Evolutionary conservation across 2,329 filamentous ascomycete species (phyloP).

Genomic region (Phyllosticta citrichinensis): DNA sequence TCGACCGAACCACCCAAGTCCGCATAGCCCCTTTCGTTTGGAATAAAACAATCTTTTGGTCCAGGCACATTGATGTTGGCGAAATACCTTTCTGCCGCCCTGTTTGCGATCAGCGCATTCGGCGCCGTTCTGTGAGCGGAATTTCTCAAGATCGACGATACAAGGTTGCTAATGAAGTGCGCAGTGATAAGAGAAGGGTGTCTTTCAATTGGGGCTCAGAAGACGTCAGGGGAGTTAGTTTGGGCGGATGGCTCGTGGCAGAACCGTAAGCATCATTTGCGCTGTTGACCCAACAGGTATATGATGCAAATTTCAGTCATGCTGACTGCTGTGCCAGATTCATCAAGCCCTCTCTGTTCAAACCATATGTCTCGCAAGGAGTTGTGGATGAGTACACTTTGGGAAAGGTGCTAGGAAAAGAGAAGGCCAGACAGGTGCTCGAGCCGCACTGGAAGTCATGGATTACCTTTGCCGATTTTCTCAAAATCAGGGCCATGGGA

Average conservation of each 20-base stretch:
- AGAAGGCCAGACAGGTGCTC: conserved; percentile 31
- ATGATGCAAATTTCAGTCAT: background rate
- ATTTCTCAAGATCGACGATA: too few species aligned
- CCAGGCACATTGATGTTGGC: conserved; percentile 1
- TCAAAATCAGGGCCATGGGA: conserved; percentile 45
- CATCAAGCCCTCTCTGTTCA: conserved; percentile 51
- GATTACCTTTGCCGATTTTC: conserved; percentile 42
- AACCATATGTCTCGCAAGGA: conserved; percentile 20
- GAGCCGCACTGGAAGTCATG: conserved; percentile 43
- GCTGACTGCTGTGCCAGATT: conserved; percentile 22
- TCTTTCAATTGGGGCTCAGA: conserved; percentile 40
- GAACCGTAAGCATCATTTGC: conserved; percentile 25
- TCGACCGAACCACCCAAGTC: background rate
- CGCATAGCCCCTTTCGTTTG: background rate
- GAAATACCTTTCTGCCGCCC: conserved; percentile 1
- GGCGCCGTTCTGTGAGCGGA: conserved; percentile 1
- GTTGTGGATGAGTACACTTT: conserved; percentile 45
- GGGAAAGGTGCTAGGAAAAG: conserved; percentile 38
- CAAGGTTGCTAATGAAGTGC: background rate
- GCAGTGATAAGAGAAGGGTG: conserved; percentile 23
- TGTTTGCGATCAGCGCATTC: background rate
- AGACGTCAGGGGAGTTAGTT: conserved; percentile 42
- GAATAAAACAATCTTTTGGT: background rate
- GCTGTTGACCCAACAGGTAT: conserved; percentile 5
- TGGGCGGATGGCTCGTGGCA: conserved; percentile 42